These are phyloP conservation scores for Sporothrix globosa DNA, from an alignment of 2,329 filamentous ascomycete species.

Conservation along the genomic window DNA sequence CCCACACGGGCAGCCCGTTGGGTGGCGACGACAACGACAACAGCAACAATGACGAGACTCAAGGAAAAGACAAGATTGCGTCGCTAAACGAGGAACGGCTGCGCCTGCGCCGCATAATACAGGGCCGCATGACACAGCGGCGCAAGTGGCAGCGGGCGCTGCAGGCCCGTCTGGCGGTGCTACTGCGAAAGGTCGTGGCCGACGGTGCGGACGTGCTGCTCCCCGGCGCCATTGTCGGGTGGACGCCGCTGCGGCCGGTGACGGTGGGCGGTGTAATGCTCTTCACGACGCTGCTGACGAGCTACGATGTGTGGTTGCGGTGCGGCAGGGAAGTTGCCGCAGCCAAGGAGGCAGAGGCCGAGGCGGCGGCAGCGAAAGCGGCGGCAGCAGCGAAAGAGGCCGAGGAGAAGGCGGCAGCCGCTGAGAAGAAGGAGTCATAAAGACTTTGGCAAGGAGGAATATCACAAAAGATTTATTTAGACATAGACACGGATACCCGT, in stretches of 20 bases:
- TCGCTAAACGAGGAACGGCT: slow-evolving; percentile 42
- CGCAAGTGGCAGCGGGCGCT: slow-evolving; percentile 35
- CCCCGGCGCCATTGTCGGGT: slow-evolving; percentile 63
- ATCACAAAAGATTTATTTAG: neutral
- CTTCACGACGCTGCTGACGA: slow-evolving; percentile 64
- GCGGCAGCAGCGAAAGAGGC: neutral
- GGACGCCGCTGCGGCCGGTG: slow-evolving; percentile 57
- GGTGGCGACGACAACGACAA: slow-evolving; percentile 41
- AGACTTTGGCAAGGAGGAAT: neutral
- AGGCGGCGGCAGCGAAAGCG: neutral
- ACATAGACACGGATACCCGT: neutral
- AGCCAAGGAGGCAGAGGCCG: neutral
- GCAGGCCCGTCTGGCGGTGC: slow-evolving; percentile 39
- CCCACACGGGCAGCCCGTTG: slow-evolving; percentile 23
- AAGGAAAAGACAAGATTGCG: slow-evolving; percentile 29
- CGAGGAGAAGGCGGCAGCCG: neutral
- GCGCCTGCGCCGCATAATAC: slow-evolving; percentile 44
- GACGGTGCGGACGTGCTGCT: slow-evolving; percentile 66
- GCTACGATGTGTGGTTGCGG: slow-evolving; percentile 62
- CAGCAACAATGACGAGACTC: slow-evolving; percentile 28
- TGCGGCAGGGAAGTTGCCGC: slow-evolving; percentile 27
- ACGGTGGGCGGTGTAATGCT: slow-evolving; percentile 63
- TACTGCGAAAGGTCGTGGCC: slow-evolving; percentile 55
- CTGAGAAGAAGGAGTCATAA: neutral
- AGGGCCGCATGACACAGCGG: slow-evolving; percentile 44